phyloP scores from a whole-genome alignment of 148 eudicot genomes.

The Spergularia marina region DNA sequence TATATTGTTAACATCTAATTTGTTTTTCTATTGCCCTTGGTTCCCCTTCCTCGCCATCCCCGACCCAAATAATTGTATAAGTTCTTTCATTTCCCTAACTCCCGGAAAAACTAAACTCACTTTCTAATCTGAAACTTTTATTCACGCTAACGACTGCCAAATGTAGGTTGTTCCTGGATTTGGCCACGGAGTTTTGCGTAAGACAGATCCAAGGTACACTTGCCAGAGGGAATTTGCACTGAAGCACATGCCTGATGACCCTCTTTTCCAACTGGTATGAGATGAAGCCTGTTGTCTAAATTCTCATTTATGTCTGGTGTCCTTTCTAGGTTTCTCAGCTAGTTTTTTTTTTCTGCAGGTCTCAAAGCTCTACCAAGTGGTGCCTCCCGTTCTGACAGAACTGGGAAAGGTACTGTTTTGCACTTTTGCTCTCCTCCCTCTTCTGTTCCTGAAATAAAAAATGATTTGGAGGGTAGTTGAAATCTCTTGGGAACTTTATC shows the following conservation, averaged over 20 bases:
- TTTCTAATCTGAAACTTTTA: not conserved
- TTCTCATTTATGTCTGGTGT: not conserved
- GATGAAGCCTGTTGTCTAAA: not conserved
- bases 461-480: too few species aligned
- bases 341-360: conserved; percentile 43
- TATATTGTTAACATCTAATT: too few species aligned
- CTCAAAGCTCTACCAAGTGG: conserved; percentile 86
- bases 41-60: too few species aligned
- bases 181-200: conserved; percentile 95
- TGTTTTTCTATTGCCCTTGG: too few species aligned
- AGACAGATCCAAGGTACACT: conserved; percentile 94
- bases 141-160: too few species aligned
- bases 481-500: too few species aligned
- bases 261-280: conserved; percentile 78
- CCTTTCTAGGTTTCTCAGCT: not conserved
- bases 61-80: too few species aligned
- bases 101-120: too few species aligned
- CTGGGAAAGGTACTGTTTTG: conserved; percentile 71
- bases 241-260: conserved; percentile 92
- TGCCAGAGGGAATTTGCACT: conserved; percentile 95
- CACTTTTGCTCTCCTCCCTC: not conserved
- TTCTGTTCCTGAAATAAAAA: too few species aligned
- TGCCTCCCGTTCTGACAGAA: conserved; percentile 81
- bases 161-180: conserved; percentile 92
- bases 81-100: too few species aligned